Conservation (phyloP, 768 basidiomycete species). For the Tremella fuciformis region DNA sequence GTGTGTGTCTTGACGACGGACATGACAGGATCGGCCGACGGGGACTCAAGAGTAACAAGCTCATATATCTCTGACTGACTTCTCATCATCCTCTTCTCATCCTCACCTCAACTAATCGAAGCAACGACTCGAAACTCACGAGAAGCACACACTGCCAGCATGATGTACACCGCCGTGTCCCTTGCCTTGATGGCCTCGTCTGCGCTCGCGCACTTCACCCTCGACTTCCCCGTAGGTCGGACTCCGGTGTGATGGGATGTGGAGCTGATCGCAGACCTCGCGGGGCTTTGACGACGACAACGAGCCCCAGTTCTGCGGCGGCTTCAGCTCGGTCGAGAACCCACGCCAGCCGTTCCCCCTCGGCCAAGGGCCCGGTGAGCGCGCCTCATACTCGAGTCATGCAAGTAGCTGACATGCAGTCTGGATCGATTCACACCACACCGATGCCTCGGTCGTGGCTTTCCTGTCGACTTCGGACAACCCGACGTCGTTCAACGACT, state of each 20-base stretch:
- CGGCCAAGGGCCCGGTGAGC: constrained; percentile 59
- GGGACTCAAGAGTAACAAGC: too few species aligned
- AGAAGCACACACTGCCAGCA: background rate
- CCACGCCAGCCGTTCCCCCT: constrained; percentile 72
- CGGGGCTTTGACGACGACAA: constrained; percentile 66
- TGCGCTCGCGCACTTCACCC: constrained; percentile 72
- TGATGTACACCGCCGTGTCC: background rate
- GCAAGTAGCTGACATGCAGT: constrained; percentile 30
- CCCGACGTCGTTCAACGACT: constrained; percentile 65
- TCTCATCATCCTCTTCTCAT: constrained; percentile 4
- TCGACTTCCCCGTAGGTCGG: constrained; percentile 62
- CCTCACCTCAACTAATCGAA: background rate
- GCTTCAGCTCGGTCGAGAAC: constrained; percentile 58
- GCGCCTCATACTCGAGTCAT: constrained; percentile 48
- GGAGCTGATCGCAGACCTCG: constrained; percentile 52
- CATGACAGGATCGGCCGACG: background rate
- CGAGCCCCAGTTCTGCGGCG: constrained; percentile 64
- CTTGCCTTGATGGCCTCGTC: constrained; percentile 46
- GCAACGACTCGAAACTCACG: background rate
- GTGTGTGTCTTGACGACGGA: too few species aligned
- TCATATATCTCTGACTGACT: background rate
- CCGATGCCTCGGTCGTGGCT: constrained; percentile 57
- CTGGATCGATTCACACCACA: constrained; percentile 24
- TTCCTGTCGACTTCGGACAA: constrained; percentile 53
- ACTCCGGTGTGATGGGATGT: background rate